These are phyloP conservation scores for Mangifera indica DNA, from an alignment of 345 rosid genomes.

Conservation along the genomic window DNA sequence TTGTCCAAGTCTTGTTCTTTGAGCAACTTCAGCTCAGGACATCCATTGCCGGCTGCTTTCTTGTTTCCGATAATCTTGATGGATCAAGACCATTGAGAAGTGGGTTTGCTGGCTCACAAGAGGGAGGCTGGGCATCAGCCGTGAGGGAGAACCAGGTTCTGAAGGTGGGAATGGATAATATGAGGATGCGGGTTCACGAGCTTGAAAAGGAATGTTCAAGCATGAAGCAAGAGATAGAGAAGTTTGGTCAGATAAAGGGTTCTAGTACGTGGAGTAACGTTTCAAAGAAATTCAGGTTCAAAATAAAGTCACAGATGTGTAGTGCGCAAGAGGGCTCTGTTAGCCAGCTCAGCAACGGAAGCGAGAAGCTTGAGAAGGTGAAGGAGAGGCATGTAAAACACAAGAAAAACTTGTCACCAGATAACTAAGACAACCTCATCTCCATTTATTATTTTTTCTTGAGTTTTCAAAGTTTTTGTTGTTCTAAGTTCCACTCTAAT, in stretches of 20 bases:
- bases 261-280: slow-evolving; percentile 56
- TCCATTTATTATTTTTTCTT: not conserved
- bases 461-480: slow-evolving; percentile 17
- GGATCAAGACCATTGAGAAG: slow-evolving; percentile 86
- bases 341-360: slow-evolving; percentile 53
- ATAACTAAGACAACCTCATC: slow-evolving; percentile 17
- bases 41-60: slow-evolving; percentile 91
- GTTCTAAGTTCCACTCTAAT: slow-evolving; percentile 21
- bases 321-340: slow-evolving; percentile 92
- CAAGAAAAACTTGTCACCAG: slow-evolving; percentile 54
- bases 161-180: slow-evolving; percentile 95
- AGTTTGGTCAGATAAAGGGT: slow-evolving; percentile 52
- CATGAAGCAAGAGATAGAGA: slow-evolving; percentile 95
- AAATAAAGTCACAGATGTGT: slow-evolving; percentile 90
- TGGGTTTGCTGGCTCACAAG: slow-evolving; percentile 63
- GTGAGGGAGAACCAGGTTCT: slow-evolving; percentile 93
- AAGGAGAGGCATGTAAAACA: slow-evolving; percentile 57
- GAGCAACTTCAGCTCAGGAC: slow-evolving; percentile 99
- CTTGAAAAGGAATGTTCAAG: slow-evolving; percentile 76
- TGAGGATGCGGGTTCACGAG: slow-evolving; percentile 90
- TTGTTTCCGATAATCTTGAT: slow-evolving; percentile 91
- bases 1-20: slow-evolving; percentile 93
- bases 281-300: slow-evolving; percentile 76
- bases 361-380: slow-evolving; percentile 54
- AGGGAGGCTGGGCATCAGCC: slow-evolving; percentile 90